Conservation (phyloP, 345 rosid genomes). For the Ricinus communis region DNA sequence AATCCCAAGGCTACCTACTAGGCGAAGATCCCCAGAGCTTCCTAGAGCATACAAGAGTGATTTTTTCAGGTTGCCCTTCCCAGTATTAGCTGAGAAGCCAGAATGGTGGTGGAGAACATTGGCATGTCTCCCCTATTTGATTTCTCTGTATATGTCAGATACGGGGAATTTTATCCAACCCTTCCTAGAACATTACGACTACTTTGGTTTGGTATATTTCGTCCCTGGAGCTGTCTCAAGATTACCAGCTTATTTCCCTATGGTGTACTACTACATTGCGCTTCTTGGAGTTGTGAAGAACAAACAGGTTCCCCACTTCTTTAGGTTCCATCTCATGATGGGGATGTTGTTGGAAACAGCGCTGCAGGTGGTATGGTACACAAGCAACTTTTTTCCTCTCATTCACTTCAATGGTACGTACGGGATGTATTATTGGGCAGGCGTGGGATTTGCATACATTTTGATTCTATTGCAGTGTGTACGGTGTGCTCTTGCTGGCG, state of each 20-base stretch:
- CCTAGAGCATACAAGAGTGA: conserved; percentile 38
- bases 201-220: conserved; percentile 51
- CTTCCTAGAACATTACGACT: conserved; percentile 50
- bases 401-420: conserved; percentile 65
- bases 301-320: conserved; percentile 68
- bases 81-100: conserved; percentile 52
- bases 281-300: conserved; percentile 65
- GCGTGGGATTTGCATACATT: conserved; percentile 55
- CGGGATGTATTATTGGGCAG: conserved; percentile 74
- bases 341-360: conserved; percentile 75
- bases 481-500: conserved; percentile 64
- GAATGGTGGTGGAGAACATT: conserved; percentile 89
- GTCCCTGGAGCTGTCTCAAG: conserved; percentile 73
- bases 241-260: conserved; percentile 70
- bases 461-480: conserved; percentile 59
- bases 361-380: conserved; percentile 61
- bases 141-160: conserved; percentile 77
- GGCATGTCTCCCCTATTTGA: conserved; percentile 67
- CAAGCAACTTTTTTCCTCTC: conserved; percentile 70
- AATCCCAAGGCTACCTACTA: conserved; percentile 1
- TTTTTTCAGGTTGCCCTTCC: conserved; percentile 43
- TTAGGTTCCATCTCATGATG: conserved; percentile 89
- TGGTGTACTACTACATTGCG: conserved; percentile 58
- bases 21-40: conserved; percentile 1
- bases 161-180: conserved; percentile 68